These are phyloP conservation scores for Corchorus capsularis DNA, from an alignment of 345 rosid species.

Conservation along the genomic window DNA sequence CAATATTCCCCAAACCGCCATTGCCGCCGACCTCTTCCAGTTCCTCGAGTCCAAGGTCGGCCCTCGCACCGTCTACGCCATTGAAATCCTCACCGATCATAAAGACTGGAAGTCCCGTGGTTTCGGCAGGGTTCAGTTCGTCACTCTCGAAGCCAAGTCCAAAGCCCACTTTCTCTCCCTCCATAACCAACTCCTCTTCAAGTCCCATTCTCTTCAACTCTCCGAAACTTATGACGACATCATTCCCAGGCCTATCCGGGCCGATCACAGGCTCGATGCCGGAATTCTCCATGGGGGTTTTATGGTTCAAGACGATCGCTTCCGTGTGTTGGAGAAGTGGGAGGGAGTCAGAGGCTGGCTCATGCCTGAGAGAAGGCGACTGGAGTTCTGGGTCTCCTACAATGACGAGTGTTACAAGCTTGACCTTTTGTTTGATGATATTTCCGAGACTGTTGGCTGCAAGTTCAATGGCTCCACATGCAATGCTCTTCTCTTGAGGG, in stretches of 20 bases:
- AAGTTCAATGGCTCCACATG: constrained; percentile 36
- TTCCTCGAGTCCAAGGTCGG: constrained; percentile 72
- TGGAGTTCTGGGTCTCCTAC: constrained; percentile 73
- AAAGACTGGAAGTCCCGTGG: constrained; percentile 82
- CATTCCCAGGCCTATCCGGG: constrained; percentile 58
- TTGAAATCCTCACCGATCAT: constrained; percentile 66
- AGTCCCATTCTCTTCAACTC: constrained; percentile 50
- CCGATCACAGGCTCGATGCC: constrained; percentile 41
- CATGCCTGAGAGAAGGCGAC: constrained; percentile 65
- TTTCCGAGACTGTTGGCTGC: constrained; percentile 63
- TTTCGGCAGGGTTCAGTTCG: constrained; percentile 77
- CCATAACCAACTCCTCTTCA: constrained; percentile 50
- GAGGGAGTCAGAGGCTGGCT: constrained; percentile 79
- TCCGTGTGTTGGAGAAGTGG: constrained; percentile 67
- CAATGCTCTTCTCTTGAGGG: constrained; percentile 70
- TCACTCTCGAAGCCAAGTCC: constrained; percentile 52
- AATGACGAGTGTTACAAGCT: constrained; percentile 55
- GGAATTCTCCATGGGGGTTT: constrained; percentile 63
- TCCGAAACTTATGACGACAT: constrained; percentile 67
- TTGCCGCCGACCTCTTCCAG: constrained; percentile 65
- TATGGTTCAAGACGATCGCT: constrained; percentile 31
- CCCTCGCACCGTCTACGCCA: constrained; percentile 62
- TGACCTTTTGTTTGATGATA: constrained; percentile 70
- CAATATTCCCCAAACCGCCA: constrained; percentile 61
- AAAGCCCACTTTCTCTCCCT: constrained; percentile 48